Base-by-base conservation (phyloP, 441 rosid species). In the Breynia disticha region DNA sequence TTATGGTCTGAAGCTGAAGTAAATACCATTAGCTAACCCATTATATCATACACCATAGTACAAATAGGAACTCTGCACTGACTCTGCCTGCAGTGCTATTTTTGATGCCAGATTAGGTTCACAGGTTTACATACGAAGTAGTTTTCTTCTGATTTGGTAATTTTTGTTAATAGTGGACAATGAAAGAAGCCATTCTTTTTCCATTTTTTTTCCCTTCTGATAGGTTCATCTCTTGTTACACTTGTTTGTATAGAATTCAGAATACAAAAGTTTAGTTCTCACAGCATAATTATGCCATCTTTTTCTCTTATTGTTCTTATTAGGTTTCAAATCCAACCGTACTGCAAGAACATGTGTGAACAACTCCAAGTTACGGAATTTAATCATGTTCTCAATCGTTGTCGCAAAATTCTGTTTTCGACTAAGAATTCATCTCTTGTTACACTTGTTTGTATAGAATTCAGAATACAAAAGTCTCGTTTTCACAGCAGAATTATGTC, bases 1-100 rank as follows among this genome's bases (percentile, higher is more conserved):
- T 90, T 55, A 81, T 75, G 86, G 89, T 63, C 51, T 86, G 84
- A 80, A 59, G 28, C 19, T 45, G 55, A 19, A 52, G 52, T n/a
- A 47, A 4, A 20, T 18, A 44, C 17, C 13, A 52, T 57, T 66
- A 45, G 63, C 68, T 67, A 49, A 66, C 65, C 59, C 52, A 28
- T 41, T 28, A 66, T 59, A 67, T 49, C 63, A 56, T 58, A 52
- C 35, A 9, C 5, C 53, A 45, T 58, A 73, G 55, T 57, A 68
- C 54, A 50, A 65, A 58, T 62, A 73, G 61, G 49, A 48, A n/a
- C n/a, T n/a, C n/a, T n/a, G n/a, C 61, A 57, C 39, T 4, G 21
- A 57, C 59, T 19, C 49, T 41, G 47, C 59, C 58, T 11, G 42
- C 57, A 41, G n/a, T 11, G 41, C 17, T 32, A 53, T 52, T 15